Percentiles rank a stretch among this genome's conserved stretches.
phyloP scores from a whole-genome alignment of 108 stramenopile genomes.

The Aurantiochytrium sp. region DNA sequence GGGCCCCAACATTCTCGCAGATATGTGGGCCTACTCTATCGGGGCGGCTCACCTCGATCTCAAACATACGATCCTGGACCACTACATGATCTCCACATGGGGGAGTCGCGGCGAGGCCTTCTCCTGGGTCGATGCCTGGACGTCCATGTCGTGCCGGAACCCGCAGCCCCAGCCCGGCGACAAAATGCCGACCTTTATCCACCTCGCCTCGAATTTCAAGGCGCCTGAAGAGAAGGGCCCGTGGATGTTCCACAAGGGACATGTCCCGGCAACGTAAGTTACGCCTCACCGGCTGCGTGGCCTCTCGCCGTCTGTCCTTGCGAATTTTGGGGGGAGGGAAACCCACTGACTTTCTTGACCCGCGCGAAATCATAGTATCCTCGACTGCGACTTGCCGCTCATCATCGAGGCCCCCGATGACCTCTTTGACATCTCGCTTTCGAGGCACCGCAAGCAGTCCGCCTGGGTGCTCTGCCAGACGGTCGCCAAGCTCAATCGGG shows the following conservation, averaged over 20 bases:
- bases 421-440: not conserved
- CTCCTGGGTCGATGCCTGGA: not conserved
- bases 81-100: constrained; percentile 31
- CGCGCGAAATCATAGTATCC: not conserved
- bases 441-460: not conserved
- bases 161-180: not conserved
- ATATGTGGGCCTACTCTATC: constrained; percentile 29
- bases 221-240: not conserved
- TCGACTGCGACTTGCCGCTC: constrained; percentile 4
- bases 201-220: not conserved
- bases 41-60: not conserved
- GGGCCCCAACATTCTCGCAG: not conserved
- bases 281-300: not conserved
- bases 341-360: not conserved
- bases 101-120: not conserved
- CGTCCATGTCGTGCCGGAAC: not conserved
- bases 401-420: constrained; percentile 1
- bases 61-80: constrained; percentile 2
- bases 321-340: no score
- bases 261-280: constrained; percentile 24
- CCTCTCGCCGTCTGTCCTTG: no score
- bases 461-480: constrained; percentile 19
- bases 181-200: not conserved
- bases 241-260: constrained; percentile 30
- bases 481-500: not conserved